These are phyloP conservation scores for Hymenoscyphus linearis DNA, from an alignment of 2,329 filamentous ascomycete species.

Conservation along the genomic window DNA sequence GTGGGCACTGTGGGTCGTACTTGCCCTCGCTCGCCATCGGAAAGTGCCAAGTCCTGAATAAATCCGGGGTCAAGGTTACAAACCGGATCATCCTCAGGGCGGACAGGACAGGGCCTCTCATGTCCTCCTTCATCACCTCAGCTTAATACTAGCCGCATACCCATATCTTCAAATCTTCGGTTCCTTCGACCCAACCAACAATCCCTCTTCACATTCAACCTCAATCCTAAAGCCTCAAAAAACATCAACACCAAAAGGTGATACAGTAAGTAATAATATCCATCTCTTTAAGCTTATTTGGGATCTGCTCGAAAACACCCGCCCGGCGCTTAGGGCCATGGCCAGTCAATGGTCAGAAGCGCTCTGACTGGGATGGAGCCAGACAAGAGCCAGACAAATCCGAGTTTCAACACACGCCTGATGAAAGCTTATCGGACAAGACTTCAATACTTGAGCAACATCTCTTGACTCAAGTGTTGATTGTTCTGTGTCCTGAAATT, in stretches of 20 bases:
- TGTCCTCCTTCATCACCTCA: neutral
- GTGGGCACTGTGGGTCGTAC: neutral
- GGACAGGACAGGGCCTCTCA: too few species aligned
- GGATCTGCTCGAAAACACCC: neutral
- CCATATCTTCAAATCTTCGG: neutral
- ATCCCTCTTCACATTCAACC: neutral
- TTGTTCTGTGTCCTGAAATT: neutral
- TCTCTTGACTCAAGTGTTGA: neutral
- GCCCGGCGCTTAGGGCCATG: neutral
- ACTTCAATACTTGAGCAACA: neutral
- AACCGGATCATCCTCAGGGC: neutral
- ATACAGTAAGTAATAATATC: neutral
- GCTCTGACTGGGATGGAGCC: constrained; percentile 1
- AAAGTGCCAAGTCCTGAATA: neutral
- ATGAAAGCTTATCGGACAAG: neutral
- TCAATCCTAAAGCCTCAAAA: neutral
- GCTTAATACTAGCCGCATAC: neutral
- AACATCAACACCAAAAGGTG: neutral
- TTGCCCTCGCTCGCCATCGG: neutral
- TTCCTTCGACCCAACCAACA: neutral
- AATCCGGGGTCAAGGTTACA: neutral
- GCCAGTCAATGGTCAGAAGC: neutral
- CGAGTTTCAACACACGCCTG: neutral
- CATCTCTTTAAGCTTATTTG: neutral
- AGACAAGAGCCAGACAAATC: neutral